Percentiles rank a stretch among this genome's conserved stretches.
Conservation (phyloP, 2,329 filamentous ascomycete species). For the Didymella arachidicola region DNA sequence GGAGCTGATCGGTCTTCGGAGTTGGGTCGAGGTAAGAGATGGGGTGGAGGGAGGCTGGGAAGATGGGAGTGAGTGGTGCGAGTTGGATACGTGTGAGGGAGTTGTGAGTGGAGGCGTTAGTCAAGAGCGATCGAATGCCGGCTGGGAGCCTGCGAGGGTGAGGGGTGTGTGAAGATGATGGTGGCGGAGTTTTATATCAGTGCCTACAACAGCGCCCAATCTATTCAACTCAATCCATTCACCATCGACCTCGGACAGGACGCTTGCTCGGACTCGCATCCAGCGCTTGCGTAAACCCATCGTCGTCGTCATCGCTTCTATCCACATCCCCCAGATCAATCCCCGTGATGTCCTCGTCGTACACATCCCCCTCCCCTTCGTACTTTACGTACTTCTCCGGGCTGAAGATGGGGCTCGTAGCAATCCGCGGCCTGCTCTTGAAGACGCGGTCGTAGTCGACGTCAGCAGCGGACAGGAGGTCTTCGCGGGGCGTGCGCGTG, state of each 20-base stretch:
- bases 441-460: slow-evolving; percentile 84
- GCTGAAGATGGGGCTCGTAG: slow-evolving; percentile 70
- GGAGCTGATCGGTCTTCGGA: too few relatives aligned
- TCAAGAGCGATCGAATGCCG: too few relatives aligned
- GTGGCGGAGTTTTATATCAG: too few relatives aligned
- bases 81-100: too few relatives aligned
- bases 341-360: slow-evolving; percentile 41
- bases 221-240: too few relatives aligned
- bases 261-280: slow-evolving; percentile 44
- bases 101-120: too few relatives aligned
- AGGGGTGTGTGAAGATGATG: too few relatives aligned
- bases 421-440: slow-evolving; percentile 81
- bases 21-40: too few relatives aligned
- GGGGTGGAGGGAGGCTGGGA: too few relatives aligned
- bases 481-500: slow-evolving; percentile 66
- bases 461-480: slow-evolving; percentile 72
- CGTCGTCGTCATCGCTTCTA: slow-evolving; percentile 31
- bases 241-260: not conserved
- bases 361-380: slow-evolving; percentile 18
- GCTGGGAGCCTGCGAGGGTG: too few relatives aligned
- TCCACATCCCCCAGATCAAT: slow-evolving; percentile 46
- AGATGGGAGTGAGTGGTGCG: too few relatives aligned
- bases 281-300: slow-evolving; percentile 36
- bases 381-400: slow-evolving; percentile 23
- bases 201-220: too few relatives aligned